Percentiles rank a stretch among this genome's conserved stretches.
phyloP scores from a whole-genome alignment of 495 filamentous ascomycete species.

The Thozetella sp. region DNA sequence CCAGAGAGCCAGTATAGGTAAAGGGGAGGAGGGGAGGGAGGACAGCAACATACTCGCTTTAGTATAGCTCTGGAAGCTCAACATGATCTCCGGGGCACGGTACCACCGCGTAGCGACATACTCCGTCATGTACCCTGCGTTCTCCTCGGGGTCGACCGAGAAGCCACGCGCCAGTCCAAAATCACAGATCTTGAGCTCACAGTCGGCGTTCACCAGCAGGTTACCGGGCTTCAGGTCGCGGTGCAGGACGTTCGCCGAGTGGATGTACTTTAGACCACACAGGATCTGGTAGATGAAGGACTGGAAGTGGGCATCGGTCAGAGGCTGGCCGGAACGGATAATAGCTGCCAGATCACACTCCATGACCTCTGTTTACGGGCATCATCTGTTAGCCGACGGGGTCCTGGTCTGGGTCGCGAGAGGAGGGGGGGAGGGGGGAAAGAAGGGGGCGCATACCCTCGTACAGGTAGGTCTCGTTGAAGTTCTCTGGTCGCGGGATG shows the following conservation, averaged over 20 bases:
- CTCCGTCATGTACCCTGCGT: conserved; percentile 99
- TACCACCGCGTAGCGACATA: conserved; percentile 99
- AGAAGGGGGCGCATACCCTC: conserved; percentile 67
- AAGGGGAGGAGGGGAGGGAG: neutral
- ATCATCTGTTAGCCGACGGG: conserved; percentile 12
- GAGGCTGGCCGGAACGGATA: conserved; percentile 91
- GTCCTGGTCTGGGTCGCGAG: neutral
- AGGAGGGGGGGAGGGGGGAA: neutral
- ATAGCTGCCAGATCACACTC: conserved; percentile 98
- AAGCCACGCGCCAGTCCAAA: conserved; percentile 96
- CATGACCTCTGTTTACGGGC: conserved; percentile 78
- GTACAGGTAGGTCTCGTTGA: conserved; percentile 98
- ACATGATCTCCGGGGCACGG: conserved; percentile 97
- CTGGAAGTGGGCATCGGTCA: conserved; percentile 96
- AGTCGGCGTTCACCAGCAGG: conserved; percentile 96
- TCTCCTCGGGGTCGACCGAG: conserved; percentile 96
- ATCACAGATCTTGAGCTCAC: conserved; percentile 98
- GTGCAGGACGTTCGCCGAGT: conserved; percentile 96
- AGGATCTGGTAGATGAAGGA: conserved; percentile 95
- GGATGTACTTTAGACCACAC: conserved; percentile 97
- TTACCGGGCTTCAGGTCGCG: conserved; percentile 97
- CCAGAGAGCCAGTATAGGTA: neutral
- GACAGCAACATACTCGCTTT: conserved; percentile 82
- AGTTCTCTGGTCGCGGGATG: conserved; percentile 95
- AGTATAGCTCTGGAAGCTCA: conserved; percentile 99